Evolutionary conservation across 805 yeast genomes (phyloP).

Genomic region (Starmera quercuum): DNA sequence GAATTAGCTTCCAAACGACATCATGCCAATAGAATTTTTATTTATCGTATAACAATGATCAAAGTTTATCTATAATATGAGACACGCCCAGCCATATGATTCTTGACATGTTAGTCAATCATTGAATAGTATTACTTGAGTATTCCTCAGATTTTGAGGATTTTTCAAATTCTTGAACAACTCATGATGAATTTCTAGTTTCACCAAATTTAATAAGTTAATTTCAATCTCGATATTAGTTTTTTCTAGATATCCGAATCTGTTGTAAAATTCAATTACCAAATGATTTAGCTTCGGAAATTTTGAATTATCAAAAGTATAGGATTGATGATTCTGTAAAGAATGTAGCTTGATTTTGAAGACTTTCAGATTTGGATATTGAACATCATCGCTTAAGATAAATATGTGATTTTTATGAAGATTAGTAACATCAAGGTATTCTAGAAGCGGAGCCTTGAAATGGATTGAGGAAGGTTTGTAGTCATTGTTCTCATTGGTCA

Average conservation of each 20-base stretch:
- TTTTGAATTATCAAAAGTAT: constrained; percentile 2
- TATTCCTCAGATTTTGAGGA: background rate
- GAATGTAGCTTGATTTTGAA: constrained; percentile 2
- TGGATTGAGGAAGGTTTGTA: background rate
- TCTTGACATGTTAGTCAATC: too few species aligned
- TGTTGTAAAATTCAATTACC: constrained; percentile 9
- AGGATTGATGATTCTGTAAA: constrained; percentile 3
- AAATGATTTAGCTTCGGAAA: constrained; percentile 10
- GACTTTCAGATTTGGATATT: constrained; percentile 4
- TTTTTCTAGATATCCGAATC: constrained; percentile 13
- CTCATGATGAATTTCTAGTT: background rate
- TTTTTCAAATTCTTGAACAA: background rate
- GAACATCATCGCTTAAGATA: constrained; percentile 1
- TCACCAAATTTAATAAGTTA: constrained; percentile 1
- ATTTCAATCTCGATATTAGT: constrained; percentile 9
- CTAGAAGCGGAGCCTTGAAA: constrained; percentile 1
- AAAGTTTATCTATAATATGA: too few species aligned
- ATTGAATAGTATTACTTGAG: too few species aligned
- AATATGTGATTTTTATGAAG: constrained; percentile 10
- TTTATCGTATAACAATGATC: too few species aligned
- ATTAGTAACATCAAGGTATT: constrained; percentile 3
- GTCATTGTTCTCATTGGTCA: background rate
- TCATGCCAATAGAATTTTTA: too few species aligned
- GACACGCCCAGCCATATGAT: too few species aligned
- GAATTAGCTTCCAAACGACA: too few species aligned